Evolutionary conservation across 306 rosid genomes (phyloP), one percentile per base, ranked within the genome.

Genomic region (Acacia confusa): DNA sequence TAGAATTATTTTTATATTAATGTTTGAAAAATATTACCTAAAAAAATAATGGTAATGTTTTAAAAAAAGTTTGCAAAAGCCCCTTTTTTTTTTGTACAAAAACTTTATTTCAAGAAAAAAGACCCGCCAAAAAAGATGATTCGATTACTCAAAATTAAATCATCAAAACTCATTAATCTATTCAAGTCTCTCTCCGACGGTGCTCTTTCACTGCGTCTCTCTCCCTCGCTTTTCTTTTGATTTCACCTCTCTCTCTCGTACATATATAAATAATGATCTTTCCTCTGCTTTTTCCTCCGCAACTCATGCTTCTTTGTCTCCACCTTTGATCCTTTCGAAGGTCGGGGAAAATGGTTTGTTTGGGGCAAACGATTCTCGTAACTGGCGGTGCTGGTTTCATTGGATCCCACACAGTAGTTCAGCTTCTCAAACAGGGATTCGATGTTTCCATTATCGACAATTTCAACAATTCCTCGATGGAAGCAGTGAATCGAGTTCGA

Each of bases 321-420:
- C 8, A 24, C 30, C 69, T 57, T 16, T 5, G 70, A 58, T 74
- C 55, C 61, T 16, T 55, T 55, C 16, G 66, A n/a, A 50, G 34
- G 28, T 34, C 22, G 7, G 8, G 8, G 36, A 19, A 55, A 87
- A 90, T 85, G 86, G 86, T 79, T 52, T 84, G 66, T 3, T 28
- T 76, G 48, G 88, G 78, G 73, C 87, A 84, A 81, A 84, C 76
- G 48, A 85, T 93, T 70, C 87, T 93, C 20, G 94, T 93, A 41
- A 93, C 97, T 7, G 96, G 96, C 9, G 94, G 96, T 14, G 96
- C 97, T 2, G 94, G 97, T 0, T 93, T 91, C 87, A 91, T 93
- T 16, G 96, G 94, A 32, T 88, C 88, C 52, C 97, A 93, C 88
- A 93, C 97, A 9, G 92, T 82, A 78, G 86, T 91, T 74, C 92